Evolutionary conservation across 2,329 filamentous ascomycete species (phyloP).

Genomic region (Ophiostoma australiae): DNA sequence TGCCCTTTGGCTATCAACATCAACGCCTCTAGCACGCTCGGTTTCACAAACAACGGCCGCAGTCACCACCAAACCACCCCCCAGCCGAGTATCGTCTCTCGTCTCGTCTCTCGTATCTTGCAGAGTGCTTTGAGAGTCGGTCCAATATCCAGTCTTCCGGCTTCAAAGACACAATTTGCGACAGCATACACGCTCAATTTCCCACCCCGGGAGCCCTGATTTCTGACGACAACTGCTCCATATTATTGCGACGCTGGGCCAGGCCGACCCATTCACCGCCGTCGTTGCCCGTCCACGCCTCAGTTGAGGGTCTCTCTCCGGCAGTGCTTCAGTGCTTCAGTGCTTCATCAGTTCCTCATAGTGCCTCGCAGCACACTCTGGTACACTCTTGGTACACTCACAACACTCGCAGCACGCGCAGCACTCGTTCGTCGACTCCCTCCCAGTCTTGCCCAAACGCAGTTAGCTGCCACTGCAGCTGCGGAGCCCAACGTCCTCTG

Average conservation of each 20-base stretch:
- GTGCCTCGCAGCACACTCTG: too few species aligned
- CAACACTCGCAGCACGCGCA: too few species aligned
- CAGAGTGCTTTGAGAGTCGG: background rate
- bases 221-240: conserved; percentile 14
- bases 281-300: background rate
- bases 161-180: conserved; percentile 11
- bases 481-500: conserved; percentile 24
- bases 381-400: too few species aligned
- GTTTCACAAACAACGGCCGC: conserved; percentile 6
- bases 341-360: background rate
- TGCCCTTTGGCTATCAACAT: background rate
- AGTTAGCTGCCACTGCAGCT: conserved; percentile 26
- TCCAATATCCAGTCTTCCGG: background rate
- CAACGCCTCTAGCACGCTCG: background rate
- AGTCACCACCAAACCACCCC: background rate
- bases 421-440: background rate
- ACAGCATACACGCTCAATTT: conserved; percentile 11
- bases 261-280: background rate
- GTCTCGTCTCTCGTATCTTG: too few species aligned
- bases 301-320: background rate
- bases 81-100: background rate
- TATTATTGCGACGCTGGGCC: conserved; percentile 12
- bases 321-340: background rate
- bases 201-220: conserved; percentile 9
- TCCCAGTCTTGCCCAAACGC: conserved; percentile 23